A percentile compares a stretch with the other conserved stretches of the same genome.
Conservation (phyloP, 2,329 filamentous ascomycete genomes). For the Fusarium sp. region DNA sequence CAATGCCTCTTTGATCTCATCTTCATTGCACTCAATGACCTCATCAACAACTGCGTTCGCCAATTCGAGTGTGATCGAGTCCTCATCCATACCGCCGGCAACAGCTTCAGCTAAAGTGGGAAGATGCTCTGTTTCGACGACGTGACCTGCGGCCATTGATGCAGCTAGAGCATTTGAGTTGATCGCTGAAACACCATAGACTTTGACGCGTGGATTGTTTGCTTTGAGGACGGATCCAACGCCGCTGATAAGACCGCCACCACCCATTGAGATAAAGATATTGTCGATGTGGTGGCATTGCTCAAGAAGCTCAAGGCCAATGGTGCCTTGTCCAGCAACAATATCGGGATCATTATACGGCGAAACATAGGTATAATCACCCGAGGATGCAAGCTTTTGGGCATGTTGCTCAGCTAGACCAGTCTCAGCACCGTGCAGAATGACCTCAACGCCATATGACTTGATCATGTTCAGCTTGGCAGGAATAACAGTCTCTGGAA, state of each 20-base stretch:
- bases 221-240: not conserved
- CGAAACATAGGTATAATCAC: not conserved
- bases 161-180: not conserved
- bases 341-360: not conserved
- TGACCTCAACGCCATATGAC: not conserved
- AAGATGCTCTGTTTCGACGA: not conserved
- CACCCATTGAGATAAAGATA: not conserved
- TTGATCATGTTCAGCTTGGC: not conserved
- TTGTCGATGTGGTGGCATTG: not conserved
- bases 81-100: not conserved
- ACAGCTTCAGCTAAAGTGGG: not conserved
- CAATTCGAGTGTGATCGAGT: not conserved
- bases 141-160: not conserved
- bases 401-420: not conserved
- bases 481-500: not conserved
- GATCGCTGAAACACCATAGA: not conserved
- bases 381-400: not conserved
- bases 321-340: not conserved
- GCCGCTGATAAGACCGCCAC: not conserved
- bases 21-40: not conserved
- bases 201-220: not conserved
- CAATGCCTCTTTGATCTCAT: not conserved
- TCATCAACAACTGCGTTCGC: not conserved
- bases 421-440: not conserved
- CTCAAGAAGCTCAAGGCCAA: not conserved